A percentile compares a stretch with the other conserved stretches of the same genome.
Evolutionary conservation across 2,329 filamentous ascomycete species (phyloP).

Genomic region (Calonectria fujianensis): DNA sequence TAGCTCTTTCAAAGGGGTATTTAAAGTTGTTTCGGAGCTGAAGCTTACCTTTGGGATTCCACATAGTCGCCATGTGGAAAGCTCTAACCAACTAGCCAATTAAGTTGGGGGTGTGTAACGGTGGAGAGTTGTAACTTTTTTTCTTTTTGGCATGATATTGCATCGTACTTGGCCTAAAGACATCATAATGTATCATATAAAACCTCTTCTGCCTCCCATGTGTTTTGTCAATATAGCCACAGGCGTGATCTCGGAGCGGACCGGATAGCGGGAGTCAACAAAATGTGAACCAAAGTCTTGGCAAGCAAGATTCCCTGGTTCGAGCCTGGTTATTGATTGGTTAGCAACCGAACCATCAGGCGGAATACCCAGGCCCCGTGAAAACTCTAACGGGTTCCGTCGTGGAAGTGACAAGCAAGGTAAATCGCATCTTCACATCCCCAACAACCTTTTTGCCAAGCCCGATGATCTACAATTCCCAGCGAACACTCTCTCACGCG

Average conservation of each 20-base stretch:
- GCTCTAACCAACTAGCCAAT: not conserved
- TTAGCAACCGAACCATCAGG: not conserved
- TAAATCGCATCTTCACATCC: slow-evolving; percentile 4
- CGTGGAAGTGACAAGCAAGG: not conserved
- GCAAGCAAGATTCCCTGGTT: not conserved
- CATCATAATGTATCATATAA: not conserved
- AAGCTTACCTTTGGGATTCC: not conserved
- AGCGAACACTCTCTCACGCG: too few species aligned
- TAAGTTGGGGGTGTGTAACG: not conserved
- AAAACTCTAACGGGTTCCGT: not conserved
- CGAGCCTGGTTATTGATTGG: not conserved
- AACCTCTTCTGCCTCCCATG: not conserved
- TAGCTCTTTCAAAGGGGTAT: not conserved
- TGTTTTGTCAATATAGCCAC: not conserved
- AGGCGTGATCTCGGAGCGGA: not conserved
- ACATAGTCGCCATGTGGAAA: not conserved
- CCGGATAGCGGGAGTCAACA: too few species aligned
- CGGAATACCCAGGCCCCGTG: not conserved
- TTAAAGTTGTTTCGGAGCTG: not conserved
- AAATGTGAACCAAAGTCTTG: not conserved
- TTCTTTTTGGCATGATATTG: too few species aligned
- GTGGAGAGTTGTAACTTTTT: not conserved
- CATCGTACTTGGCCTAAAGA: not conserved
- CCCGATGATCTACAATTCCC: not conserved
- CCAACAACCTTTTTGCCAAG: slow-evolving; percentile 13